Conservation (phyloP, 257 asterid species). For the Solanum pinnatisectum region DNA sequence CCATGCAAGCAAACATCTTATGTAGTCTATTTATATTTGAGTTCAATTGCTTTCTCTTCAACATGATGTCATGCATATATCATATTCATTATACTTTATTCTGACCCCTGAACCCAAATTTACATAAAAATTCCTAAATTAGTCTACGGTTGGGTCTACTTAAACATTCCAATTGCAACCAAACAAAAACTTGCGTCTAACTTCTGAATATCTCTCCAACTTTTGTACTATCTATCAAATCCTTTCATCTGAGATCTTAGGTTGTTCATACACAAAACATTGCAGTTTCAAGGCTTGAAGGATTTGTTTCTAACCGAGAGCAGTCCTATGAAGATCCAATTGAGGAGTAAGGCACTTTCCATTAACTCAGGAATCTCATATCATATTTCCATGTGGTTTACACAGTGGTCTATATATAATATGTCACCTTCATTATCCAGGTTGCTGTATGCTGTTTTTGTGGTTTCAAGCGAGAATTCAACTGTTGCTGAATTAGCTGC, state of each 20-base stretch:
- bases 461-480: constrained; percentile 95
- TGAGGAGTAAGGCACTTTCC: constrained; percentile 70
- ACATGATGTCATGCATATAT: background rate
- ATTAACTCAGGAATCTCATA: constrained; percentile 8
- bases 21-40: background rate
- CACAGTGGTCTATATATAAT: constrained; percentile 14
- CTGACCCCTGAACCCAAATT: background rate
- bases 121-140: background rate
- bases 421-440: constrained; percentile 32
- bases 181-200: background rate
- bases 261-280: constrained; percentile 18
- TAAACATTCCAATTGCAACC: background rate
- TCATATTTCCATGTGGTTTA: constrained; percentile 2
- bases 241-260: constrained; percentile 2
- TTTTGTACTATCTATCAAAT: background rate
- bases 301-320: constrained; percentile 98
- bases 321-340: constrained; percentile 99
- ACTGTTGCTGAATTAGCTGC: constrained; percentile 91
- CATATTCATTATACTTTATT: background rate
- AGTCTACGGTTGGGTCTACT: background rate
- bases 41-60: background rate
- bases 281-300: constrained; percentile 99
- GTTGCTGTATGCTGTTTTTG: constrained; percentile 99
- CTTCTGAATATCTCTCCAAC: background rate
- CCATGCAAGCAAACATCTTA: background rate